Evolutionary conservation across 106 monocot species (phyloP).

Genomic region (Allium cepa): DNA sequence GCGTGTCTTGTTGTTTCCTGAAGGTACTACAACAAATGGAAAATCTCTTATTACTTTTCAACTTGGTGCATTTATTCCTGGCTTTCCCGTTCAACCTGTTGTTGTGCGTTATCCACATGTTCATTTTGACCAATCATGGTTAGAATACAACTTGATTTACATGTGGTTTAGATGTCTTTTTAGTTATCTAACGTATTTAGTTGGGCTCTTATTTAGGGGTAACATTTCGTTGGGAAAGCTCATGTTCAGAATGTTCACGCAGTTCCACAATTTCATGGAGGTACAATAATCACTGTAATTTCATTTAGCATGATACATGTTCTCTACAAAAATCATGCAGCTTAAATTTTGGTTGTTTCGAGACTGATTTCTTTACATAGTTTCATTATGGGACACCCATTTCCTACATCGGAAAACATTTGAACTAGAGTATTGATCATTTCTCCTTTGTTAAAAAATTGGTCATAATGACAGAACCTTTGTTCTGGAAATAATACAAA

Average conservation of each 20-base stretch:
- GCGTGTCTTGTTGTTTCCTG: conserved; percentile 80
- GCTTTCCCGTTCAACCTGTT: conserved; percentile 78
- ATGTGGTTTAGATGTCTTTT: background rate
- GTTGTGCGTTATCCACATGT: conserved; percentile 83
- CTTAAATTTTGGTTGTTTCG: background rate
- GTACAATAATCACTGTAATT: conserved; percentile 8
- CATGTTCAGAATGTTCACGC: conserved; percentile 97
- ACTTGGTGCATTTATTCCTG: conserved; percentile 89
- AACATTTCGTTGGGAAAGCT: conserved; percentile 67
- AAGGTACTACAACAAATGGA: conserved; percentile 98
- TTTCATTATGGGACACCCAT: too few species aligned
- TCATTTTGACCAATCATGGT: conserved; percentile 99
- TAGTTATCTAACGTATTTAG: too few species aligned
- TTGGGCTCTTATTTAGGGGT: conserved; percentile 51
- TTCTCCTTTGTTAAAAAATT: too few species aligned
- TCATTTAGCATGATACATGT: background rate
- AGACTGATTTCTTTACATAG: background rate
- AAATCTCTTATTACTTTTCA: conserved; percentile 81
- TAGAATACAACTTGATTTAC: conserved; percentile 5
- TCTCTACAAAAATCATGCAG: background rate
- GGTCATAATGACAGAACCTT: too few species aligned
- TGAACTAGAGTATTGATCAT: too few species aligned
- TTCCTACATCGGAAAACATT: too few species aligned
- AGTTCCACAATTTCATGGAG: conserved; percentile 99
- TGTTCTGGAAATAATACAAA: too few species aligned